These are phyloP conservation scores for Lentithecium fluviatile DNA, from an alignment of 495 filamentous ascomycete species.

Conservation along the genomic window DNA sequence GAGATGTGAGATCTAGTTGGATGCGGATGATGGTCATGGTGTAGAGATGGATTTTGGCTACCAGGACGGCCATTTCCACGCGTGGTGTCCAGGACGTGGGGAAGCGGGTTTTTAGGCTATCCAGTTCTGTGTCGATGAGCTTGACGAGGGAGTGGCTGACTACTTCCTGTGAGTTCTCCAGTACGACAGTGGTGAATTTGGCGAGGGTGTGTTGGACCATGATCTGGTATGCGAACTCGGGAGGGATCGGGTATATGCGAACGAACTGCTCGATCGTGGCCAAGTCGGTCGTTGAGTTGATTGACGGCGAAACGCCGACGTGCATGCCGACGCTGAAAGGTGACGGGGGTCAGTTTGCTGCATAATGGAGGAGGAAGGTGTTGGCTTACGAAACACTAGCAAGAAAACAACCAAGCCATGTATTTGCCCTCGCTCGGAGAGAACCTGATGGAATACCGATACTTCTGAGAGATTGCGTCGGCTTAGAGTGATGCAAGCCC, in stretches of 20 bases:
- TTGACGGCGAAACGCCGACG: conserved; percentile 8
- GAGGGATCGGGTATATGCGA: conserved; percentile 4
- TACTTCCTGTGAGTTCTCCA: background rate
- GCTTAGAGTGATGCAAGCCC: conserved; percentile 14
- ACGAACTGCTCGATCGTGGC: conserved; percentile 13
- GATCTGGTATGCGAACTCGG: conserved; percentile 15
- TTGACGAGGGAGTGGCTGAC: conserved; percentile 14
- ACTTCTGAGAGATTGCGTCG: background rate
- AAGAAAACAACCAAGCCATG: conserved; percentile 19
- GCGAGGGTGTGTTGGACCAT: conserved; percentile 19
- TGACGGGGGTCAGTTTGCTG: background rate
- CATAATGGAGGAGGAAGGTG: background rate
- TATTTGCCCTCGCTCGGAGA: conserved; percentile 3
- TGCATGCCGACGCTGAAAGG: conserved; percentile 13
- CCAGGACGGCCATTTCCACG: conserved; percentile 3
- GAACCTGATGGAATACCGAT: background rate
- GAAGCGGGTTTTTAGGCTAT: background rate
- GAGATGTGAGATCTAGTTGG: conserved; percentile 1
- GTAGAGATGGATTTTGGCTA: conserved; percentile 24
- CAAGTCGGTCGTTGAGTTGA: conserved; percentile 8
- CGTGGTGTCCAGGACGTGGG: conserved; percentile 7
- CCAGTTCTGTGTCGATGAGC: conserved; percentile 14
- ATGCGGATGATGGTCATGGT: conserved; percentile 13
- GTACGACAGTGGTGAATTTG: conserved; percentile 9
- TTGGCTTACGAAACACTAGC: conserved; percentile 1